Evolutionary conservation across 495 filamentous ascomycete genomes (phyloP), one percentile per base, ranked within the genome.

Genomic region (Daldinia loculata): DNA sequence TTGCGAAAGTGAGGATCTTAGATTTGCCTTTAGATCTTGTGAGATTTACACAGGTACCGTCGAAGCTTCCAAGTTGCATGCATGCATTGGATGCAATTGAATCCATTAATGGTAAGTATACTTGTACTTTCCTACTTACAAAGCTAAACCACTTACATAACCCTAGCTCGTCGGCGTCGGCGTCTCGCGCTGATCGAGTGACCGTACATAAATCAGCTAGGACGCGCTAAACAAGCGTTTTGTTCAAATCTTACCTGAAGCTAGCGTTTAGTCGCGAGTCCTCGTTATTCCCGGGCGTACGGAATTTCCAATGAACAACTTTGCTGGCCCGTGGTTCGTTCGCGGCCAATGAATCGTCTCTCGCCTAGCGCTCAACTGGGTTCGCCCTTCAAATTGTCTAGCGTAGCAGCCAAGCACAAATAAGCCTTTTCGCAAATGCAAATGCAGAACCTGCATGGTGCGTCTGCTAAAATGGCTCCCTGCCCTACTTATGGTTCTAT

Each of bases 341-440:
- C 7, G 15, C 29, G 29, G 32, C 66, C 67, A 69, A 69, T 69
- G 32, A 43, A 63, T 41, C 29, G 29, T 41, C 51, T 41, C 51
- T 56, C 29, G 27, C 30, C 32, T 63, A 43, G 7, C 53, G 19
- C 34, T 14, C 48, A 26, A 58, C 50, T 29, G 48, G 53, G 52
- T 34, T 30, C 26, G 2, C 53, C 53, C 56, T 61, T 56, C 50
- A 22, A 60, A 45, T 17, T 36, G 14, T 24, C 56, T 65, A 67
- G 60, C 63, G 64, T 72, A n/a, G 30, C 39, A 67, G 69, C 69
- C 69, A 72, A 67, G 69, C 6, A 41, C 58, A 72, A 72, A 72
- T 55, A 72, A 72, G 69, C 69, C 59, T 70, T 71, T 71, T 67
- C 45, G 59, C 53, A 64, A 64, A 72, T 72, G 59, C 53, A 64